Conservation (phyloP, 2,329 filamentous ascomycete species). For the Claviceps sp. region DNA sequence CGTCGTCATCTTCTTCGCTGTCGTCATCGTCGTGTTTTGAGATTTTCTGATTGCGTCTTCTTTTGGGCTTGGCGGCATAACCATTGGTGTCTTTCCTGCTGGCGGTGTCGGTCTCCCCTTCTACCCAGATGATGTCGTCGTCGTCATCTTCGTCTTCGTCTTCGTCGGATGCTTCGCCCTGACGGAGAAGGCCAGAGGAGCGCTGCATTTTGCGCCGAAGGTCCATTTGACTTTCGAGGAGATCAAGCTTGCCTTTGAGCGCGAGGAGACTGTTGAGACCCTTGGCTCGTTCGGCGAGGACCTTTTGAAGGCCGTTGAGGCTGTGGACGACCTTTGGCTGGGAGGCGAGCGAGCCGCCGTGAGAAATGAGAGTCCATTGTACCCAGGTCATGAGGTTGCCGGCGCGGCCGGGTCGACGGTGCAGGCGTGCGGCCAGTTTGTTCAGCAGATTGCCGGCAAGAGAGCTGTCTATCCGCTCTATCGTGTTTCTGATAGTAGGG, state of each 20-base stretch:
- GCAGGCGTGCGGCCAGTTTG: constrained; percentile 75
- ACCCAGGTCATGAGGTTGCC: constrained; percentile 90
- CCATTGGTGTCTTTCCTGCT: constrained; percentile 22
- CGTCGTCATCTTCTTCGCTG: constrained; percentile 40
- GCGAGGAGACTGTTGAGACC: constrained; percentile 72
- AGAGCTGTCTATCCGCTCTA: constrained; percentile 77
- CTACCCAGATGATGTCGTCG: constrained; percentile 74
- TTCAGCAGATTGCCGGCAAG: constrained; percentile 68
- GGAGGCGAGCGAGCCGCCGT: constrained; percentile 80
- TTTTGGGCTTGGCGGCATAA: constrained; percentile 16
- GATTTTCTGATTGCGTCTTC: constrained; percentile 27
- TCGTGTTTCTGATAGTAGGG: constrained; percentile 69
- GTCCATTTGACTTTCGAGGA: constrained; percentile 82
- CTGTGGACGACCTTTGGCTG: constrained; percentile 73
- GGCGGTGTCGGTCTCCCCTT: constrained; percentile 56
- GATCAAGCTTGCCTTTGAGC: constrained; percentile 89
- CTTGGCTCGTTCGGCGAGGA: constrained; percentile 73
- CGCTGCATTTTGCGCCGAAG: constrained; percentile 58
- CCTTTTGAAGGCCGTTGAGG: constrained; percentile 67
- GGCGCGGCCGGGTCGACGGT: constrained; percentile 76
- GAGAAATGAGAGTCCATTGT: constrained; percentile 84
- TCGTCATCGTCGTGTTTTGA: background rate
- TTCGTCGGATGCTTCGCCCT: constrained; percentile 33
- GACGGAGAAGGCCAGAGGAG: constrained; percentile 20
- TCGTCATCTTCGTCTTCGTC: constrained; percentile 56